Conservation (phyloP, 768 basidiomycete species). For the Hebeloma cylindrosporum region DNA sequence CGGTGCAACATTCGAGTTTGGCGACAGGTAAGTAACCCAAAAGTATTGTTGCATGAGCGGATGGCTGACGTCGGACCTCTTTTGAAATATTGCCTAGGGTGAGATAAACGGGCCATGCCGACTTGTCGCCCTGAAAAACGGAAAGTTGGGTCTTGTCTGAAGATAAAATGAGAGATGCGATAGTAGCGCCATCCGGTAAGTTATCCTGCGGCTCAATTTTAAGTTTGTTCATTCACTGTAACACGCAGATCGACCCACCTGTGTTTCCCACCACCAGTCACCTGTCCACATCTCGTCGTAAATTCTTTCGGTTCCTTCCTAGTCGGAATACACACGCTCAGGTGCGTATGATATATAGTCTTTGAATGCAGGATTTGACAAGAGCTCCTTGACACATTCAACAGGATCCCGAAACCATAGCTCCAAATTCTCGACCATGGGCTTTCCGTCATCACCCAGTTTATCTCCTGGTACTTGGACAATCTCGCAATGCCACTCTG, state of each 20-base stretch:
- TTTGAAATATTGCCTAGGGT: constrained; percentile 40
- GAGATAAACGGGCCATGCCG: constrained; percentile 43
- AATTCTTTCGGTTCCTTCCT: constrained; percentile 11
- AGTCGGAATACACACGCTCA: constrained; percentile 19
- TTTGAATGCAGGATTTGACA: constrained; percentile 30
- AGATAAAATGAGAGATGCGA: constrained; percentile 38
- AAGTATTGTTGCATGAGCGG: constrained; percentile 31
- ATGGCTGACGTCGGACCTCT: constrained; percentile 25
- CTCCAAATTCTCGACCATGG: constrained; percentile 19
- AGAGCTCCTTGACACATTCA: constrained; percentile 24
- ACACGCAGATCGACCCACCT: constrained; percentile 20
- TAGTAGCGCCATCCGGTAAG: constrained; percentile 23
- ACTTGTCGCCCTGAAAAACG: constrained; percentile 36
- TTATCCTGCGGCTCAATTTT: constrained; percentile 12
- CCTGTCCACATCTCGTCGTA: constrained; percentile 25
- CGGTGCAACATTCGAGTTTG: constrained; percentile 31
- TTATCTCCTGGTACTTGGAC: constrained; percentile 9
- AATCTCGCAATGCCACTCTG: constrained; percentile 25
- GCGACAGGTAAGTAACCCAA: constrained; percentile 42
- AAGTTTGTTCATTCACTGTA: neutral
- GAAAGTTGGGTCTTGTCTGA: constrained; percentile 34
- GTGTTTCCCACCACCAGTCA: constrained; percentile 34
- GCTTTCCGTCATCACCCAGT: constrained; percentile 3
- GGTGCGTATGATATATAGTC: constrained; percentile 30
- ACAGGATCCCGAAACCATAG: constrained; percentile 25